These are phyloP conservation scores for Penicillium cataractarum DNA, from an alignment of 495 filamentous ascomycete genomes.

Conservation along the genomic window DNA sequence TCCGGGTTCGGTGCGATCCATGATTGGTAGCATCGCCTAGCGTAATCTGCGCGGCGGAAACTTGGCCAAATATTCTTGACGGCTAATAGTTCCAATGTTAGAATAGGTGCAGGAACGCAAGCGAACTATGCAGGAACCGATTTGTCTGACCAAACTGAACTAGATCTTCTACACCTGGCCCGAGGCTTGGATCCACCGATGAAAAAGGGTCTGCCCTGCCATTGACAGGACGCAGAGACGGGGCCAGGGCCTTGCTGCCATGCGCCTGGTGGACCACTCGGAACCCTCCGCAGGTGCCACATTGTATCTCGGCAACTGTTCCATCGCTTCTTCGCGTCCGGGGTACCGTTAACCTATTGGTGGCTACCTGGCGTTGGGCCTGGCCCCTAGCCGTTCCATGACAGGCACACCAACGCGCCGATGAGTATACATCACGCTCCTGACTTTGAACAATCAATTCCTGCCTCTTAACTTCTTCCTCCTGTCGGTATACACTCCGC, in stretches of 20 bases:
- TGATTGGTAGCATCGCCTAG: constrained; percentile 2
- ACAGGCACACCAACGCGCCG: not conserved
- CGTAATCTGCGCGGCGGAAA: not conserved
- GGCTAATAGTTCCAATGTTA: not conserved
- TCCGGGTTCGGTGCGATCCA: not conserved
- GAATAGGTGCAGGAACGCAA: not conserved
- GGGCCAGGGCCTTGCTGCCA: not conserved
- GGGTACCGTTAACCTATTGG: not conserved
- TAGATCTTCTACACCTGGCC: not conserved
- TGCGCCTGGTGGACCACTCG: not conserved
- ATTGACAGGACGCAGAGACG: not conserved
- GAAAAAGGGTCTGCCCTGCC: constrained; percentile 3
- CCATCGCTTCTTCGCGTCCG: not conserved
- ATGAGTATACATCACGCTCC: not conserved
- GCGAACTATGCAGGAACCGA: not conserved
- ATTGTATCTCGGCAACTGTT: not conserved
- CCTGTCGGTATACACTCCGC: not conserved
- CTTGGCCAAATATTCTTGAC: not conserved
- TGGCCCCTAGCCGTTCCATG: not conserved
- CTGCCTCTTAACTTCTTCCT: constrained; percentile 5
- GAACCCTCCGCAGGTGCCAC: not conserved
- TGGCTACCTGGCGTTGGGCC: not conserved
- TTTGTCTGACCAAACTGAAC: constrained; percentile 1
- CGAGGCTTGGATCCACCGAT: not conserved
- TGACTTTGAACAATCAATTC: not conserved